Percentiles rank a stretch among this genome's conserved stretches.
Conservation (phyloP, 306 rosid species). For the Prunus mira region DNA sequence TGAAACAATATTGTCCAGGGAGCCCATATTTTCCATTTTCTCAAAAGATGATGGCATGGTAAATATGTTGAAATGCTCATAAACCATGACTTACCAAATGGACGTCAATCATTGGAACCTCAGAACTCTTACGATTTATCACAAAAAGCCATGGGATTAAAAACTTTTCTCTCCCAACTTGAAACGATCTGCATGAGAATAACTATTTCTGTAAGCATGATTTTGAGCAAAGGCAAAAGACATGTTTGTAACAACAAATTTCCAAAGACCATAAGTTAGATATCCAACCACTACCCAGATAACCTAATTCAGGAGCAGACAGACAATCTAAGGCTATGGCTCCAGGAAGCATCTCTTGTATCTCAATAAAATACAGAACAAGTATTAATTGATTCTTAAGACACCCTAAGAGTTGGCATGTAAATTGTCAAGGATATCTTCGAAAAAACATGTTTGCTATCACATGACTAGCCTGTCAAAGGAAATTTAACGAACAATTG, state of each 20-base stretch:
- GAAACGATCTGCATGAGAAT: constrained; percentile 68
- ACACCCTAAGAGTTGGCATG: background rate
- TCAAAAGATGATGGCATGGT: background rate
- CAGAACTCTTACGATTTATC: constrained; percentile 81
- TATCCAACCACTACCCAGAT: background rate
- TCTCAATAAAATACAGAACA: background rate
- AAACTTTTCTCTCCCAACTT: constrained; percentile 92
- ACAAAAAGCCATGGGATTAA: constrained; percentile 90
- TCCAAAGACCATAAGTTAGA: background rate
- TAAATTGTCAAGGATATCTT: background rate
- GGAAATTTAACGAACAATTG: background rate
- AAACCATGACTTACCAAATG: constrained; percentile 56
- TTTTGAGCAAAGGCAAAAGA: constrained; percentile 1
- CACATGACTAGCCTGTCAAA: background rate
- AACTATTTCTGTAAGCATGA: constrained; percentile 12
- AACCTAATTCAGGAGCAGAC: background rate
- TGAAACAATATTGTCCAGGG: background rate
- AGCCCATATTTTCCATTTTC: background rate
- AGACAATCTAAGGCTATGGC: background rate
- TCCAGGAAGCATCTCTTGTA: background rate
- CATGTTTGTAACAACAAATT: background rate
- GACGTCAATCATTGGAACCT: constrained; percentile 87
- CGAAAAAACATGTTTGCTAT: background rate
- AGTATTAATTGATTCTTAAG: background rate
- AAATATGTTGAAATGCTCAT: background rate